These are phyloP conservation scores for Cryphonectria japonica DNA, from an alignment of 2,329 filamentous ascomycete species.

Conservation along the genomic window DNA sequence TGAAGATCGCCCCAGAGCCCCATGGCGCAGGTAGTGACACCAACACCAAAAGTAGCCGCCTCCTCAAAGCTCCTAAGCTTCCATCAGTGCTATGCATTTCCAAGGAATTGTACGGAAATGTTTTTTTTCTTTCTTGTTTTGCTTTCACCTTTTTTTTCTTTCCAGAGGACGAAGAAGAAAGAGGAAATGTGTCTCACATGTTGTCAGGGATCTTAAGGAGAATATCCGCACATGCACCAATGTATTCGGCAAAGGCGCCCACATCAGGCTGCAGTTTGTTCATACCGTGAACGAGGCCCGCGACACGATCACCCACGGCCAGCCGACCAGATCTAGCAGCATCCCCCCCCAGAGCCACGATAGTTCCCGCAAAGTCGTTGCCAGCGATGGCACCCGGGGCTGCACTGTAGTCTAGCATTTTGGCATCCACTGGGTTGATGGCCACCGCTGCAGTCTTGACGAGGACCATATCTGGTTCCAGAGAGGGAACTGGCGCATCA, in stretches of 20 bases:
- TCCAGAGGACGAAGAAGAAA: too few relatives aligned
- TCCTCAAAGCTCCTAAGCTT: background rate
- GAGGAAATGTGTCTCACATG: background rate
- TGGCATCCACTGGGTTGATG: slow-evolving; percentile 42
- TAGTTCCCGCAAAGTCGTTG: slow-evolving; percentile 40
- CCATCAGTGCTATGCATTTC: background rate
- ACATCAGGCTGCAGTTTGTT: background rate
- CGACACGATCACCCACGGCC: background rate
- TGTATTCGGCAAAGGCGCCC: slow-evolving; percentile 12
- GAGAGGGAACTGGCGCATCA: slow-evolving; percentile 6
- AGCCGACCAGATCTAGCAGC: background rate
- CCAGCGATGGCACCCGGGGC: slow-evolving; percentile 37
- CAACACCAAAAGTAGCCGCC: slow-evolving; percentile 7
- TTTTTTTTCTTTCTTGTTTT: too few relatives aligned
- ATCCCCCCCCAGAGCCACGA: slow-evolving; percentile 36
- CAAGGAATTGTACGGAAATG: background rate
- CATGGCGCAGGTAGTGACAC: slow-evolving; percentile 26
- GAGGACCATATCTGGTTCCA: slow-evolving; percentile 25
- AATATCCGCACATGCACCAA: background rate
- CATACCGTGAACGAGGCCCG: slow-evolving; percentile 10
- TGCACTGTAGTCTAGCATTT: slow-evolving; percentile 36
- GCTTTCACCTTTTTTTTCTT: too few relatives aligned
- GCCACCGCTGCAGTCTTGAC: slow-evolving; percentile 38
- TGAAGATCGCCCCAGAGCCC: slow-evolving; percentile 31
- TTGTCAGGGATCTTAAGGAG: slow-evolving; percentile 3